Percentiles rank a stretch among this genome's conserved stretches.
phyloP scores from a whole-genome alignment of 2,329 filamentous ascomycete genomes.

The Fusarium haematococcum region DNA sequence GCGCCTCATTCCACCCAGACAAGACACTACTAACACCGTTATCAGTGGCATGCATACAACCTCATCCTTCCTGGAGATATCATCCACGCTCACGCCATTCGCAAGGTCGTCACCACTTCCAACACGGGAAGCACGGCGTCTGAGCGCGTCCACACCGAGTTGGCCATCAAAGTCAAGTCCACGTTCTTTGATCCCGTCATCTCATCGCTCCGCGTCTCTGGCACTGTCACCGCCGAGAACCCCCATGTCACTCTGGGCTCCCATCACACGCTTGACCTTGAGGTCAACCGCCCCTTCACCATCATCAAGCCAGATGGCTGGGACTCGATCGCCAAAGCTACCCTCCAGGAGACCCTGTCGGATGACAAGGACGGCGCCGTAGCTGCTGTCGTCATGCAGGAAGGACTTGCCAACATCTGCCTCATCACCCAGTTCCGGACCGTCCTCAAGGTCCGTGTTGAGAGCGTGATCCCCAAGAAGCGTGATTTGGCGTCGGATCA shows the following conservation, averaged over 20 bases:
- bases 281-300: constrained; percentile 88
- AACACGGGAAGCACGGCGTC: constrained; percentile 63
- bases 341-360: constrained; percentile 82
- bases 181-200: constrained; percentile 69
- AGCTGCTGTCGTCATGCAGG: constrained; percentile 93
- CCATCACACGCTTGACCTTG: constrained; percentile 79
- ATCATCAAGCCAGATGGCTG: constrained; percentile 86
- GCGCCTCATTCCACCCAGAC: constrained; percentile 17
- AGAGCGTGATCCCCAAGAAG: constrained; percentile 76
- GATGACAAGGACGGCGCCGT: constrained; percentile 84
- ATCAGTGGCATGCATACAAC: constrained; percentile 71
- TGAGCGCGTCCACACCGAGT: constrained; percentile 67
- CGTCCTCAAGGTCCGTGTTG: constrained; percentile 72
- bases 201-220: constrained; percentile 67
- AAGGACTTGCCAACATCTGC: constrained; percentile 85
- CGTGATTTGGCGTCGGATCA: constrained; percentile 73
- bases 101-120: constrained; percentile 64
- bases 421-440: constrained; percentile 85
- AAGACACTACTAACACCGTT: constrained; percentile 26
- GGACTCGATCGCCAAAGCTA: constrained; percentile 88
- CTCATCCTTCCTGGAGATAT: constrained; percentile 66
- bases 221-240: constrained; percentile 66
- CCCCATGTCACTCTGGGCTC: constrained; percentile 64
- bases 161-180: constrained; percentile 67
- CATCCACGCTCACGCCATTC: constrained; percentile 66